These are phyloP conservation scores for Phytophthora constricta DNA, from an alignment of 352 stramenopile genomes.

Conservation along the genomic window DNA sequence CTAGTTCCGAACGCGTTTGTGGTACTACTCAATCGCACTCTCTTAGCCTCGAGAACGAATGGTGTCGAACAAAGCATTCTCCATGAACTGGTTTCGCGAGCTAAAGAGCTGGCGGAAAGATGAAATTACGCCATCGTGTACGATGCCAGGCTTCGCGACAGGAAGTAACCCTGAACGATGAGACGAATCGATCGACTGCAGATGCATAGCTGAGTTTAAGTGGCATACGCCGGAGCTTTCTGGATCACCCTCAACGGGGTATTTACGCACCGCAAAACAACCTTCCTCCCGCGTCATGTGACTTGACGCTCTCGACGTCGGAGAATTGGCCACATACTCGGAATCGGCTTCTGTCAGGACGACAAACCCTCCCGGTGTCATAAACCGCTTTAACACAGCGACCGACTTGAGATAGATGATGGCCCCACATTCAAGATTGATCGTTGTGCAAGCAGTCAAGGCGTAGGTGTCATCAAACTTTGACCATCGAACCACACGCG, in stretches of 20 bases:
- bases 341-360: constrained; percentile 6
- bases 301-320: background rate
- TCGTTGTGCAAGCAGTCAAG: background rate
- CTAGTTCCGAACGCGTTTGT: no score
- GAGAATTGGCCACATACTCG: background rate
- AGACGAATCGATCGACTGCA: constrained; percentile 1
- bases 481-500: background rate
- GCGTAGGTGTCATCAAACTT: constrained; percentile 10
- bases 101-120: constrained; percentile 15
- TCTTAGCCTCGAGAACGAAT: background rate
- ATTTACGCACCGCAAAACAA: constrained; percentile 7
- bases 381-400: constrained; percentile 14
- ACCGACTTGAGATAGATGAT: background rate
- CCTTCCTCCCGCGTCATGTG: constrained; percentile 11
- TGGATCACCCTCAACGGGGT: background rate
- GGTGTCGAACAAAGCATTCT: constrained; percentile 16
- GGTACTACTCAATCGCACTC: background rate
- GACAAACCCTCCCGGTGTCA: background rate
- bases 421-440: background rate
- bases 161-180: background rate
- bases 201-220: constrained; percentile 1
- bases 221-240: constrained; percentile 8
- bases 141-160: background rate
- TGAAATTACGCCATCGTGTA: constrained; percentile 10
- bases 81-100: constrained; percentile 13